Evolutionary conservation across 495 filamentous ascomycete species (phyloP), one percentile per base, ranked within the genome.

Genomic region (Trichoderma asperelloides): DNA sequence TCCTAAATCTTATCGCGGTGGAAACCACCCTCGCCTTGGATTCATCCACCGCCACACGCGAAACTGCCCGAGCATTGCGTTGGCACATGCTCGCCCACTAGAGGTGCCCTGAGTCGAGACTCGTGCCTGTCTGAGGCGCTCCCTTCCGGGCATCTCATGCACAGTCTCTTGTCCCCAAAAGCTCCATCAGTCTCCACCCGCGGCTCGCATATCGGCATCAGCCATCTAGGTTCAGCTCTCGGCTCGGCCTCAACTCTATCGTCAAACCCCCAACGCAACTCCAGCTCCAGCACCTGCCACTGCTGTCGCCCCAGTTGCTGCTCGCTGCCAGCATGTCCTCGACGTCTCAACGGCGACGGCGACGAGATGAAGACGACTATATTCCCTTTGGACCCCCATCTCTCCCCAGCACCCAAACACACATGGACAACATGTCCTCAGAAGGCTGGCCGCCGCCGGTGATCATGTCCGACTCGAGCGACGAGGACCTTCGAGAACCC

Each of bases 401-500:
- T 12, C 55, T 60, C 16, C 55, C 55, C 55, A 60, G 27, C 27
- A 33, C 23, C 9, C 55, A 60, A 25, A 30, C 55, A 12, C 25
- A 60, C 9, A 13, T 60, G 23, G 55, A 60, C 55, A 60, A 28
- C 55, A 60, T 60, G 55, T 28, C 55, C 23, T 60, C 55, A 25
- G 55, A 28, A 28, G 25, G 55, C 55, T 60, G 55, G 55, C 55
- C 55, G 2, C 27, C 55, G 23, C 25, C 55, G 11, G 27, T 60
- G 25, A 30, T 25, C 25, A 27, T 60, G 55, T 60, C 55, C 55
- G 55, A 60, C 55, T 60, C 55, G 55, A 60, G 55, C 55, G 55
- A 60, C 55, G 55, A 60, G 11, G 55, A 60, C 5, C 55, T 60
- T 28, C 7, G 9, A 7, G 23, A 27, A 37, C 33, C 0, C 11